Evolutionary conservation across 2,329 filamentous ascomycete species (phyloP).

Genomic region (Canariomyces notabilis): DNA sequence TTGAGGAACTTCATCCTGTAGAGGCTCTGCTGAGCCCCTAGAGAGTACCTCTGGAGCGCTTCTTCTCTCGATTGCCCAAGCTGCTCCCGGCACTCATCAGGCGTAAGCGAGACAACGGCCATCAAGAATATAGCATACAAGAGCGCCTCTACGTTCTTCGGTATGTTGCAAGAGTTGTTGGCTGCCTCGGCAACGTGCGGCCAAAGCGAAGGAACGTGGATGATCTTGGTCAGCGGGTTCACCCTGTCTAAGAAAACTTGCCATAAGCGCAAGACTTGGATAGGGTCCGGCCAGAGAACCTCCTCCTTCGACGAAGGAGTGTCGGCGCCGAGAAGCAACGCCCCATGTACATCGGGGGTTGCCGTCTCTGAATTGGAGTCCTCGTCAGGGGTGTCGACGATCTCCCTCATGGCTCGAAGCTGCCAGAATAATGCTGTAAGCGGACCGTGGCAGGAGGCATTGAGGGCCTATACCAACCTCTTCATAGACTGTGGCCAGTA

Average conservation of each 20-base stretch:
- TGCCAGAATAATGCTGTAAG: constrained; percentile 25
- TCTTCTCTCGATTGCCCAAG: constrained; percentile 46
- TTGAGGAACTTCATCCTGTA: constrained; percentile 53
- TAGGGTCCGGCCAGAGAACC: constrained; percentile 58
- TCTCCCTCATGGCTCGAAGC: constrained; percentile 55
- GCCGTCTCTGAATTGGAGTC: constrained; percentile 39
- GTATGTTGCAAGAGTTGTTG: constrained; percentile 49
- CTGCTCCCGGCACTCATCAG: constrained; percentile 50
- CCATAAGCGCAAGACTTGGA: constrained; percentile 68
- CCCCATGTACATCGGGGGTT: constrained; percentile 49
- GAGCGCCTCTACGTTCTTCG: constrained; percentile 55
- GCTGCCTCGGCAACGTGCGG: constrained; percentile 59
- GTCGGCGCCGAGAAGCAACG: constrained; percentile 44
- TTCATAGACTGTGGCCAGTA: constrained; percentile 51
- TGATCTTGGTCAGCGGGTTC: constrained; percentile 66
- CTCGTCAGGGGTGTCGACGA: constrained; percentile 51
- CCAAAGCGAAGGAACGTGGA: constrained; percentile 67
- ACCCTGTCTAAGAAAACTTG: constrained; percentile 69
- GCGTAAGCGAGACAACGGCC: constrained; percentile 50
- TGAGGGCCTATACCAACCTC: constrained; percentile 41
- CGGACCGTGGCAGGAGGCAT: not conserved
- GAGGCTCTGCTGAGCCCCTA: constrained; percentile 47
- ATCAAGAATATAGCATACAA: constrained; percentile 63
- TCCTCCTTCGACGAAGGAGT: constrained; percentile 36
- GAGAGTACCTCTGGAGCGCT: constrained; percentile 47